Base-by-base conservation (phyloP, 1,139 yeast species). In the Kluyveromyces sp. region DNA sequence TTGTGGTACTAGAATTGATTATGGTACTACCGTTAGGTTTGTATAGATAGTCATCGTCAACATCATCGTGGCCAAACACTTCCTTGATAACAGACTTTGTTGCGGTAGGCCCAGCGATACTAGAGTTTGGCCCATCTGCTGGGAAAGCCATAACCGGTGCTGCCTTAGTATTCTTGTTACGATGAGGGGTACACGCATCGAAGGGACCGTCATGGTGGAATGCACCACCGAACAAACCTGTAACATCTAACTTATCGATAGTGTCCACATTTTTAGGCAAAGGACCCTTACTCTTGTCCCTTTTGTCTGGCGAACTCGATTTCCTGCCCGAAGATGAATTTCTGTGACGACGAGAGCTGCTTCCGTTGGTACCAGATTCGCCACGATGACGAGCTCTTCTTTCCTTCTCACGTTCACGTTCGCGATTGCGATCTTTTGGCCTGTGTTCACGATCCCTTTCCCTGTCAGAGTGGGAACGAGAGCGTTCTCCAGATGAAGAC, bases 201-300 rank as follows among this genome's bases (percentile, higher is more conserved):
- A 92, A 92, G 21, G 98, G 98, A 10, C 98, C 98, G 67, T 92
- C 98, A 65, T 92, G 98, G 66, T 92, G 98, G 74, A 92, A 92
- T 1, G 92, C 87, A 29, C 86, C 85, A n/a, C 97, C 97, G 63
- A 86, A 90, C 54, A 92, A 75, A 0, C 96, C 97, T 5, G 97
- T 89, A 35, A 90, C 97, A 64, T 92, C 98, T 56, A 92, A 73
- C 66, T 85, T 86, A 69, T 92, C 98, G 58, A 92, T 92, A 4
- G 95, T 87, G 62, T 92, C 98, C 54, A 92, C 78, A 40, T 64
- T 72, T 45, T 64, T 63, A 7, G 66, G 63, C 15, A 56, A 51
- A 31, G 61, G 63, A 54, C 80, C 79, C 56, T 81, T 79, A 27
- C 76, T 65, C 60, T 76, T 73, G 47, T 71, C 67, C 49, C 72